Percentiles rank a stretch among this genome's conserved stretches.
Conservation (phyloP, 2,329 filamentous ascomycete genomes). For the Helotiales sp. region DNA sequence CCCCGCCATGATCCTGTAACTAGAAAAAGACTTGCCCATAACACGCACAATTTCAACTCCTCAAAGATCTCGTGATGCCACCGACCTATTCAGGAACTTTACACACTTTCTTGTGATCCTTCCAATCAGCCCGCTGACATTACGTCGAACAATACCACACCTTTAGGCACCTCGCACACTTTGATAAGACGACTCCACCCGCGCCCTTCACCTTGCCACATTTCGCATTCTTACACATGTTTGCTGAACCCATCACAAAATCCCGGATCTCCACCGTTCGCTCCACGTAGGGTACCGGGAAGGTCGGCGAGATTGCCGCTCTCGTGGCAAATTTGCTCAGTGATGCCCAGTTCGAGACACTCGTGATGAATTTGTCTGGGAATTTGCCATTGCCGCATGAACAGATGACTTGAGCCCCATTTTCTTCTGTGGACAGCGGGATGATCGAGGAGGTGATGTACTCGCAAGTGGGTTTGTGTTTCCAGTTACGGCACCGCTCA, state of each 20-base stretch:
- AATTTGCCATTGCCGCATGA: conserved; percentile 18
- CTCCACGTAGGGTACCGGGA: conserved; percentile 8
- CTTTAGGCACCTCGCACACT: neutral
- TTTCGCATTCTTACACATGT: neutral
- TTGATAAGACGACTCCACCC: neutral
- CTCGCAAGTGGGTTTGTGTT: conserved; percentile 11
- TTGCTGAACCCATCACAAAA: neutral
- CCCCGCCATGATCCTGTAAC: no score
- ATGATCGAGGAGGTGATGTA: neutral
- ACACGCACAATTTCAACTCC: no score
- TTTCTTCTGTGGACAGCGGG: conserved; percentile 1
- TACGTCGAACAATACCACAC: conserved; percentile 6
- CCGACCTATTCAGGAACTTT: neutral
- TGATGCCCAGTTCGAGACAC: conserved; percentile 7
- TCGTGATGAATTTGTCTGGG: conserved; percentile 16
- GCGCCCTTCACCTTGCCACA: neutral
- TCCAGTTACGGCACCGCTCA: conserved; percentile 25
- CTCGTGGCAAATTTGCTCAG: conserved; percentile 6
- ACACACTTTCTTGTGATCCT: conserved; percentile 33
- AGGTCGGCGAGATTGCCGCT: conserved; percentile 16
- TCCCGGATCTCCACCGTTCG: neutral
- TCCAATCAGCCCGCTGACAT: conserved; percentile 13
- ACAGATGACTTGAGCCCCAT: conserved; percentile 8
- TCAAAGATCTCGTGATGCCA: no score
- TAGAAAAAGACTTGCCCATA: no score